Evolutionary conservation across 2,329 filamentous ascomycete species (phyloP), one percentile per base, ranked within the genome.

Genomic region (Botryotinia narcissicola): DNA sequence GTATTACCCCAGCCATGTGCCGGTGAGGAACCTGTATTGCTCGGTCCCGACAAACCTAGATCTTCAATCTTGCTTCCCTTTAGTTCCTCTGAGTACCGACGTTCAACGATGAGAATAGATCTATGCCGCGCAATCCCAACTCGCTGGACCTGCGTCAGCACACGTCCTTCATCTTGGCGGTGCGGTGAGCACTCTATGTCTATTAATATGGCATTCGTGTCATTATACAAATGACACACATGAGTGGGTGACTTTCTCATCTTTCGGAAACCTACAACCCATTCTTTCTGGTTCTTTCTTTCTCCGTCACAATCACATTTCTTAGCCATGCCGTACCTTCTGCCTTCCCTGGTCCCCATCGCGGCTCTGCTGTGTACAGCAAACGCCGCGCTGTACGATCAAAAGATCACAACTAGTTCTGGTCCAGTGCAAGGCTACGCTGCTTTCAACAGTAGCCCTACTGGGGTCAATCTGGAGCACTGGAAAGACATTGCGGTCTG

Each of bases 401-500:
- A 70, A 42, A 32, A 67, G 12, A 70, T 76, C 14, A 22, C 75
- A 32, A 75, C 74, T 20, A 59, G 35, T 8, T 75, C 59, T 72
- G 75, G 75, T 2, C 29, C 57, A 25, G 67, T 75, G 22, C 71
- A 75, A 70, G 75, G 73, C 8, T 44, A 48, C 29, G 62, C 64
- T 25, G 74, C 75, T 14, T 75, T 76, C 54, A 75, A 74, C 35
- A 70, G 69, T 37, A 46, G 29, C 70, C n/a, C 74, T 70, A 57
- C 29, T 73, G 57, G 67, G 66, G 37, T 70, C 72, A 54, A 44
- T 44, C n/a, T 62, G 68, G 25, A 75, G 48, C 48, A 51, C 37
- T 70, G 74, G 74, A 18, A 83, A 82, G 10, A 78, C 83, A 70
- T 70, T 29, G 40, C 67, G 9, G 67, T 70, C 12, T 70, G 67